Conservation (phyloP, 2,329 filamentous ascomycete genomes). For the Fusarium nisikadoi region DNA sequence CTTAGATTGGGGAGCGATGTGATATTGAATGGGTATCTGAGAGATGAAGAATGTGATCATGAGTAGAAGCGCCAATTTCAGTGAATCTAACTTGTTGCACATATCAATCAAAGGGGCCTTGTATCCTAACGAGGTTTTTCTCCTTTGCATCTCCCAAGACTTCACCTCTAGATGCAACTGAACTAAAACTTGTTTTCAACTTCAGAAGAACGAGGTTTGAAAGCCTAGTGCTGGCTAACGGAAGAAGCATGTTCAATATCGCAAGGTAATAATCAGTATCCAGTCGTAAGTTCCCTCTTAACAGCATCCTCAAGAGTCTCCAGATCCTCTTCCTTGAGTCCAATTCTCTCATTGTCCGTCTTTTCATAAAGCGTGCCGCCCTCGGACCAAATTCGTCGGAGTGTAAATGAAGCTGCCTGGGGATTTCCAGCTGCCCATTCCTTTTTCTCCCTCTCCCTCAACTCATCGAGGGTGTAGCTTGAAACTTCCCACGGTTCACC, state of each 20-base stretch:
- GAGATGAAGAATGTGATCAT: too few species aligned
- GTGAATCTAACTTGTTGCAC: neutral
- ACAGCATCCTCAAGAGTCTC: constrained; percentile 59
- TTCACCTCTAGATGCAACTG: neutral
- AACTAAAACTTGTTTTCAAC: neutral
- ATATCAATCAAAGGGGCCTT: neutral
- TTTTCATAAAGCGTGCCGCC: constrained; percentile 77
- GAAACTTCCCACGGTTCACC: constrained; percentile 55
- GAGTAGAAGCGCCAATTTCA: neutral
- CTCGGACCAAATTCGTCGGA: constrained; percentile 77
- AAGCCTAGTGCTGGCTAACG: rapidly evolving
- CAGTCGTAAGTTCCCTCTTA: constrained; percentile 27
- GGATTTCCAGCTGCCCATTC: constrained; percentile 66
- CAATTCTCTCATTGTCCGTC: constrained; percentile 72
- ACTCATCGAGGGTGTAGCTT: constrained; percentile 57
- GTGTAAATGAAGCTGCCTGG: constrained; percentile 65
- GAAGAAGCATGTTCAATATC: rapidly evolving
- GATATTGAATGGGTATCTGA: too few species aligned
- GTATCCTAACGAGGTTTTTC: neutral
- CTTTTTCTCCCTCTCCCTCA: constrained; percentile 67
- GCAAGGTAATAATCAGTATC: neutral
- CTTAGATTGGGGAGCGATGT: neutral
- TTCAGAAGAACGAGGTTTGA: neutral
- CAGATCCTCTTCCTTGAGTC: constrained; percentile 57
- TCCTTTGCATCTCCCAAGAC: neutral